These are phyloP conservation scores for Blastobotrys muscicola DNA, from an alignment of 805 yeast species.

Conservation along the genomic window DNA sequence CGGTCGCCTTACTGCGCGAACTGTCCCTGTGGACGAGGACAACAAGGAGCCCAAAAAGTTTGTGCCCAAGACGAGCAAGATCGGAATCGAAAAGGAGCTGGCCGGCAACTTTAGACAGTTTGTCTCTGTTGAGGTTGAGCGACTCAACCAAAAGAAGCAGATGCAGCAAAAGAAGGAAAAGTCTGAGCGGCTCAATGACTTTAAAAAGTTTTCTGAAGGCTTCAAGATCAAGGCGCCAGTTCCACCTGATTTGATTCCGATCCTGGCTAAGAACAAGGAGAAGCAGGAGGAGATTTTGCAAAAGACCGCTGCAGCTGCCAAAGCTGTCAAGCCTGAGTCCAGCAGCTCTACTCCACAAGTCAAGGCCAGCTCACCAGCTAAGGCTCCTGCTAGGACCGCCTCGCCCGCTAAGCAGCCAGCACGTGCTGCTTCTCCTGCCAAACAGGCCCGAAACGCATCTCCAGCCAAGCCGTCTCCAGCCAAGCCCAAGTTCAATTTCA, in stretches of 20 bases:
- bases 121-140: slow-evolving; percentile 24
- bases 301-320: slow-evolving; percentile 5
- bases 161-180: slow-evolving; percentile 22
- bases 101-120: slow-evolving; percentile 26
- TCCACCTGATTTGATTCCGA: slow-evolving; percentile 62
- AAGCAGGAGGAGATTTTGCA: slow-evolving; percentile 53
- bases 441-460: slow-evolving; percentile 5
- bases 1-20: slow-evolving; percentile 6
- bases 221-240: slow-evolving; percentile 51
- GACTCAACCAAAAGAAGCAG: slow-evolving; percentile 22
- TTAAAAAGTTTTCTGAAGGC: slow-evolving; percentile 70
- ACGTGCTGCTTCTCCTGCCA: slow-evolving; percentile 7
- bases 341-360: slow-evolving; percentile 4
- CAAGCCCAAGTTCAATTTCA: slow-evolving; percentile 46
- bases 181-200: slow-evolving; percentile 28
- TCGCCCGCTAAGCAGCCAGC: slow-evolving; percentile 8
- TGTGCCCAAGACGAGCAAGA: not conserved
- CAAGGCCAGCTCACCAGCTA: slow-evolving; percentile 4
- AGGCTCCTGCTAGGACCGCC: slow-evolving; percentile 6
- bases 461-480: slow-evolving; percentile 12
- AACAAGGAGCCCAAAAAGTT: slow-evolving; percentile 1
- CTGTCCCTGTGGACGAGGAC: not conserved
- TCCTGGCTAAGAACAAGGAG: slow-evolving; percentile 55
- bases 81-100: slow-evolving; percentile 20
- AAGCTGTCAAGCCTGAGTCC: slow-evolving; percentile 2